Base-by-base conservation (phyloP, 257 asterid species). In the Jaltomata sinuosa region DNA sequence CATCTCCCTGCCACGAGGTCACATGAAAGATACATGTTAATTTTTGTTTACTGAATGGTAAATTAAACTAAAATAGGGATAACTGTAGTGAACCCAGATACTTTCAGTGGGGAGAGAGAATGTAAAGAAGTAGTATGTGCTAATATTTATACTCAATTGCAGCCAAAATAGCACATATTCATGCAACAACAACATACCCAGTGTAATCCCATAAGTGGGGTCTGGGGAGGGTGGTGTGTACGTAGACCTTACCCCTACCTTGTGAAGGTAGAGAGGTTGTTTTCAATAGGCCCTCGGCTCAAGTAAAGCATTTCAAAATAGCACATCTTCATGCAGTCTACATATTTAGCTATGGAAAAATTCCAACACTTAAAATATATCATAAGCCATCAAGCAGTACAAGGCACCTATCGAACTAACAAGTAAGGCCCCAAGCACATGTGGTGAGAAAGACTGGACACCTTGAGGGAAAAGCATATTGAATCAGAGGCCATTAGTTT, bases 1-100 rank as follows among this genome's bases (percentile, higher is more conserved):
- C 99, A 88, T 96, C 99, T 83, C 98, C 99, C 99, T 96, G 82
- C 65, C 86, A 88, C 81, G 45, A 25, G 82, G 81, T 49, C 57
- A 59, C 83, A 83, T 83, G 53, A 53, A 81, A 78, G 82, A 80
- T 22, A 83, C 10, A 32, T 29, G 62, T 77, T 77, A 77, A 29
- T 32, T 49, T 27, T 77, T 34, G 52, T 19, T 52, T 21, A 29
- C 62, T 49, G 62, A 77, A 77, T 47, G 42, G 62, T 16, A 27
- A 77, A 77, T 77, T 62, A 49, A 77, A 77, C 42, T 77, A 49
- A 45, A 27, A 9, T 45, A 25, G 81, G 40, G 59, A 25, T 22
- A 76, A 45, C 16, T 76, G 25, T 45, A 45, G 36, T 72, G 21
- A 22, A 40, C 54, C 34, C 34, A 72, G 55, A n/a, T 72, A 72